phyloP scores from a whole-genome alignment of 2,329 filamentous ascomycete genomes.

The Aspergillus persii region DNA sequence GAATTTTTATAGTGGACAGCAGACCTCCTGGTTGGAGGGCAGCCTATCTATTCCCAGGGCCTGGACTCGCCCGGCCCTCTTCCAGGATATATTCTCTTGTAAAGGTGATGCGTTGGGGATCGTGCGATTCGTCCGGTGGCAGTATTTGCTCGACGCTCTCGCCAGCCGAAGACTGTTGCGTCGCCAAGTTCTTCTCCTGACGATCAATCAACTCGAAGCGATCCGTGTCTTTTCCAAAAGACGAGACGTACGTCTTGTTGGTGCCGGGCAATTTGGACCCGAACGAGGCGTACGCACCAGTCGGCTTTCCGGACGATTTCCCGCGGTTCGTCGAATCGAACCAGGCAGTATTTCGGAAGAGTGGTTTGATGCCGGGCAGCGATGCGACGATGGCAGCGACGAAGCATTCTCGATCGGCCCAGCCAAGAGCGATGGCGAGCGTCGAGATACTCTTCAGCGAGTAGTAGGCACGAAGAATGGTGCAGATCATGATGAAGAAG shows the following conservation, averaged over 20 bases:
- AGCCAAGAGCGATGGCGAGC: constrained; percentile 22
- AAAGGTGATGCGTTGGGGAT: not conserved
- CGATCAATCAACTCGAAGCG: not conserved
- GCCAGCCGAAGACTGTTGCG: not conserved
- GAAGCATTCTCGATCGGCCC: constrained; percentile 26
- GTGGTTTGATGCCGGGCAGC: constrained; percentile 25
- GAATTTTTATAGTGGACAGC: not conserved
- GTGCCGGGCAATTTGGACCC: not conserved
- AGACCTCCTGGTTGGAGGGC: too few species aligned
- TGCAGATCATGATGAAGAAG: constrained; percentile 27
- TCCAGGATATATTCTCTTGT: not conserved
- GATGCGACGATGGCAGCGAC: constrained; percentile 25
- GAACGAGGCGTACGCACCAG: not conserved
- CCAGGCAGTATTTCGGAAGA: constrained; percentile 19
- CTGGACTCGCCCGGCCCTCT: not conserved
- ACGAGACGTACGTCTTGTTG: not conserved
- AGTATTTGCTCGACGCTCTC: not conserved
- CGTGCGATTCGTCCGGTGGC: not conserved
- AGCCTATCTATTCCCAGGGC: not conserved
- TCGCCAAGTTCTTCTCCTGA: not conserved
- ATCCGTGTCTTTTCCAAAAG: not conserved
- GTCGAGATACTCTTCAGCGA: constrained; percentile 20
- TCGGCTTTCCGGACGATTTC: not conserved
- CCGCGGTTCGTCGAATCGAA: not conserved
- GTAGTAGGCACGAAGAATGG: constrained; percentile 26